Conservation (phyloP, 2,329 filamentous ascomycete species). For the Hypoxylon sp. region DNA sequence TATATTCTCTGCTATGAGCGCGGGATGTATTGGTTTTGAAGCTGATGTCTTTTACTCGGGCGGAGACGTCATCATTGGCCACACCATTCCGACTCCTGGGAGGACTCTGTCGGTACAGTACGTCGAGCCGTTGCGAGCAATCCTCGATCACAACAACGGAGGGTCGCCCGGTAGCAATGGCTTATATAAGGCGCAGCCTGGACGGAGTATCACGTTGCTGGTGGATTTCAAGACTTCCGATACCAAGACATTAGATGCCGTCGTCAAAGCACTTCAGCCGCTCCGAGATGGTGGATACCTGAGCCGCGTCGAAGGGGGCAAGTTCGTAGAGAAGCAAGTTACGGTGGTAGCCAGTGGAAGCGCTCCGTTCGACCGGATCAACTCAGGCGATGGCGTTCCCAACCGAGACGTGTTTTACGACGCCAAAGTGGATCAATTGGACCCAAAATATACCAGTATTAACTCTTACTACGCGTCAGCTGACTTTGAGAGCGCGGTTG, state of each 20-base stretch:
- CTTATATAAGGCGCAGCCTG: constrained; percentile 45
- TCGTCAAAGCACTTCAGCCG: constrained; percentile 49
- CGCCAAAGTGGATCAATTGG: constrained; percentile 47
- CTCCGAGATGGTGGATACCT: constrained; percentile 52
- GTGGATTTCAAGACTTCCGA: constrained; percentile 53
- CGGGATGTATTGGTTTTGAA: constrained; percentile 51
- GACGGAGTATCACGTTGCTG: constrained; percentile 48
- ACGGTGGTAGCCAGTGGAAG: constrained; percentile 51
- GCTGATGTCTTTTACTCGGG: constrained; percentile 49
- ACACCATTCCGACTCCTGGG: constrained; percentile 45
- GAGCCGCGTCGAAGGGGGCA: constrained; percentile 44
- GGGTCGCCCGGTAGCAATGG: constrained; percentile 40
- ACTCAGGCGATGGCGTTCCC: constrained; percentile 47
- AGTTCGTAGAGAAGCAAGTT: constrained; percentile 47
- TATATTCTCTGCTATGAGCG: constrained; percentile 48
- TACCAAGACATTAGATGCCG: constrained; percentile 47
- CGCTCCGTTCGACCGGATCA: constrained; percentile 50
- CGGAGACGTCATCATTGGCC: constrained; percentile 50
- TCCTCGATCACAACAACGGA: constrained; percentile 51
- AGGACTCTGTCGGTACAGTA: constrained; percentile 50
- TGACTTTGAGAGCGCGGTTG: constrained; percentile 47
- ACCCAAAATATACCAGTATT: constrained; percentile 38
- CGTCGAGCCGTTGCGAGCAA: constrained; percentile 48
- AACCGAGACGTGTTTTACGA: constrained; percentile 51
- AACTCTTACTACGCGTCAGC: constrained; percentile 53